Evolutionary conservation across 2,329 filamentous ascomycete genomes (phyloP), one percentile per base, ranked within the genome.

Genomic region (Lecanicillium sp.): DNA sequence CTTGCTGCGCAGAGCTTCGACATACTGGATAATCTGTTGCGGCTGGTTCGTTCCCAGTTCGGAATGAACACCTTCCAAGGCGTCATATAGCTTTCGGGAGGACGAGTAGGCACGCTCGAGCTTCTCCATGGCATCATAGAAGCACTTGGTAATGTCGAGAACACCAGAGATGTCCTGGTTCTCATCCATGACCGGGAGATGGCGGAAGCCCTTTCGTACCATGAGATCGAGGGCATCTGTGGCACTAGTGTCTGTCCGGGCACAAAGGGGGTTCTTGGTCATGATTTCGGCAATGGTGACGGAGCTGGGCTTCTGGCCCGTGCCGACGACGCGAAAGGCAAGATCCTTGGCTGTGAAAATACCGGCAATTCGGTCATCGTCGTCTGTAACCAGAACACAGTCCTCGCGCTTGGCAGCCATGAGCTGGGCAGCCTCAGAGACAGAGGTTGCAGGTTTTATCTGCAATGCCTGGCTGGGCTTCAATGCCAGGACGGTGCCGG

Each of bases 121-220:
- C 71, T 98, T 98, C 71, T 98, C 92, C 92, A 98, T 98, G 31
- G 92, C 92, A 65, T 98, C 92, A 65, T 98, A 98, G 65, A 98
- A 98, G 66, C 92, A 98, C 66, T 97, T 98, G 41, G 92, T 98
- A 53, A 98, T 98, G 63, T 98, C 92, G 39, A 98, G 71, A 49
- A 98, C 89, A 69, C 92, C 92, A 7, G 89, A 94, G 46, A 98
- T 98, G 57, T 98, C 90, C 65, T 98, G 92, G 62, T 98, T 97
- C 70, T 98, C 92, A 64, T 98, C 92, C 92, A 98, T 98, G 49
- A 98, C 92, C 3, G 92, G 92, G 57, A 98, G 65, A 69, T 98
- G 92, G 51, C 92, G 81, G 72, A 98, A 98, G 14, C 92, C 40
- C 39, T 49, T 37, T 41, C 45, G 28, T 37, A 48, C 35, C 46